Evolutionary conservation across 2,329 filamentous ascomycete species (phyloP).

Genomic region (Parastagonospora nodorum): DNA sequence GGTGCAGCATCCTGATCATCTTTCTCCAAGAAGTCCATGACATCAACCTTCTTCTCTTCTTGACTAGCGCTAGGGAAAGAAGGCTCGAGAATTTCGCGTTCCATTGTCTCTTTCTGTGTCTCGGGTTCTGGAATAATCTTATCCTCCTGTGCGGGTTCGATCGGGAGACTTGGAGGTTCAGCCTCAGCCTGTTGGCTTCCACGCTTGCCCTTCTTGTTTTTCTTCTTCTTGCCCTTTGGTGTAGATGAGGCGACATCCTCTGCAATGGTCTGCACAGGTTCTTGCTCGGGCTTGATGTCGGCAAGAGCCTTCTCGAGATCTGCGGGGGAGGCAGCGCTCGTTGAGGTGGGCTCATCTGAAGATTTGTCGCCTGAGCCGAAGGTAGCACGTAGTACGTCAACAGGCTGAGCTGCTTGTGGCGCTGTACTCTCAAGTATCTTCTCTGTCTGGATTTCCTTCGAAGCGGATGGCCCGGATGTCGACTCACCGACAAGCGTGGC

Average conservation of each 20-base stretch:
- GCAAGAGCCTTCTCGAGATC: conserved; percentile 2
- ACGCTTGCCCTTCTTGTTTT: conserved; percentile 37
- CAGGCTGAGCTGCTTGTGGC: conserved; percentile 14
- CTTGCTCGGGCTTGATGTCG: background rate
- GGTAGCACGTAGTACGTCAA: conserved; percentile 18
- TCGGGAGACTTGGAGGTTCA: conserved; percentile 11
- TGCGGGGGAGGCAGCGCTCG: background rate
- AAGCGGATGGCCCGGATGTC: conserved; percentile 7
- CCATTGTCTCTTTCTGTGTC: conserved; percentile 16
- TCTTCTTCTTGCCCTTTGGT: conserved; percentile 39
- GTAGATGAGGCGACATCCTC: conserved; percentile 14
- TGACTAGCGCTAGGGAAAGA: conserved; percentile 7
- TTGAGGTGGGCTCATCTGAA: too few species aligned
- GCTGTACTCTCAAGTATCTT: conserved; percentile 36
- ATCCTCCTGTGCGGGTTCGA: conserved; percentile 3
- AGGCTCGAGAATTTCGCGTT: conserved; percentile 21
- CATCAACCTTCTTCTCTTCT: conserved; percentile 10
- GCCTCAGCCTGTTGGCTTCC: conserved; percentile 24
- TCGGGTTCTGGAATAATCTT: conserved; percentile 3
- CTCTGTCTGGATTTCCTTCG: conserved; percentile 29
- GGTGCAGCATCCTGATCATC: conserved; percentile 5
- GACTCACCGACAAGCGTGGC: conserved; percentile 40
- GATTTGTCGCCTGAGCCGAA: conserved; percentile 4
- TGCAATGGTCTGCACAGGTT: background rate
- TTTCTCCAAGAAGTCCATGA: conserved; percentile 18